These are phyloP conservation scores for Trichoderma virens DNA, from an alignment of 495 filamentous ascomycete species.

Conservation along the genomic window DNA sequence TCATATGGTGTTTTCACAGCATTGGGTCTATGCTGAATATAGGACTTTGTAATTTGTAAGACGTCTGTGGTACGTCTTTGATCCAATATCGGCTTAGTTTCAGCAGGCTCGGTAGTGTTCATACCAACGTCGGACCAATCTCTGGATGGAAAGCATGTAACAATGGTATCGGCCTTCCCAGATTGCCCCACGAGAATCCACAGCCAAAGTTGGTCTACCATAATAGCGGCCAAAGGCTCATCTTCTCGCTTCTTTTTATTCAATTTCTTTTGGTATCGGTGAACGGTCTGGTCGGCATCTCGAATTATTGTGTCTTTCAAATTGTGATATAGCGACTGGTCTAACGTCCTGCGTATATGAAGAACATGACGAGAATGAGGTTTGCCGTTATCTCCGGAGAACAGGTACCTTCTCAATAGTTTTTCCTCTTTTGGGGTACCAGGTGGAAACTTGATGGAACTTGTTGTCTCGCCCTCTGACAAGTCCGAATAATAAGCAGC, in stretches of 20 bases:
- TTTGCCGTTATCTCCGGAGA: background rate
- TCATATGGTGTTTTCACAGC: background rate
- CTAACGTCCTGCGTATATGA: background rate
- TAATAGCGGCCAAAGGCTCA: background rate
- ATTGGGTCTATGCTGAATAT: background rate
- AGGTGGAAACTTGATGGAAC: too few species aligned
- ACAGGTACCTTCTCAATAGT: background rate
- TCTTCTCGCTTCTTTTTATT: background rate
- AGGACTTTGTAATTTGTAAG: background rate
- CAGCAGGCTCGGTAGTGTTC: background rate
- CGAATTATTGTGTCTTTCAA: background rate
- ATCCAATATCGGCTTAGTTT: background rate
- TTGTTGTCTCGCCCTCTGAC: too few species aligned
- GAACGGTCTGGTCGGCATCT: background rate
- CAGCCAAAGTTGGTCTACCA: background rate
- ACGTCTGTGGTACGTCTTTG: background rate
- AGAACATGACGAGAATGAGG: background rate
- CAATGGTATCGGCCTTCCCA: background rate
- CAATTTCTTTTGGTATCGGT: background rate
- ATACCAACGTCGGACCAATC: background rate
- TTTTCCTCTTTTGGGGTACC: background rate
- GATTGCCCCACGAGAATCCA: background rate
- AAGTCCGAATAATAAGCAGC: too few species aligned
- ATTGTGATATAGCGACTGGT: background rate
- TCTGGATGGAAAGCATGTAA: background rate